phyloP scores from a whole-genome alignment of 768 basidiomycete genomes.

The Boletus eberwhitei region DNA sequence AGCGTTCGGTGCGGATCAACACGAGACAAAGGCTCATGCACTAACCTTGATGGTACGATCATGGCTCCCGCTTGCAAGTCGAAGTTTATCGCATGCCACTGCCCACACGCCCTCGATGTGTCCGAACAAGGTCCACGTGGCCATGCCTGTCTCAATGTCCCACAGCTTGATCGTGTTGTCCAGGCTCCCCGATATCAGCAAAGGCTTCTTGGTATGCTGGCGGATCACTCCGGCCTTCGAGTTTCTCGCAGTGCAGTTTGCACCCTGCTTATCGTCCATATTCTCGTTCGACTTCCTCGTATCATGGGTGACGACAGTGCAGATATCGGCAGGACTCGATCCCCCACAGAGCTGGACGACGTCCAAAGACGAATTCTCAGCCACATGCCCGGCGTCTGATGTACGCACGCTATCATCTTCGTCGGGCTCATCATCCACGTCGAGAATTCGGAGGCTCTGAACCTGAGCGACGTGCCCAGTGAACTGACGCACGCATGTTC shows the following conservation, averaged over 20 bases:
- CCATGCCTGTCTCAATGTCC: constrained; percentile 86
- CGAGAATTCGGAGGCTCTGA: constrained; percentile 80
- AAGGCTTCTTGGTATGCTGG: constrained; percentile 46
- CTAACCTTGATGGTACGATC: constrained; percentile 95
- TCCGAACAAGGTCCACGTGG: constrained; percentile 83
- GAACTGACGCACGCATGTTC: constrained; percentile 81
- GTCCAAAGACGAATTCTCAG: constrained; percentile 17
- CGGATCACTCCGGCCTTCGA: constrained; percentile 14
- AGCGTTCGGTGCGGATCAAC: background rate
- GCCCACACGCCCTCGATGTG: constrained; percentile 99
- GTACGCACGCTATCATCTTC: constrained; percentile 16
- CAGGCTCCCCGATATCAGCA: constrained; percentile 85
- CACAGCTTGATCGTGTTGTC: constrained; percentile 96
- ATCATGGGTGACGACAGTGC: constrained; percentile 31
- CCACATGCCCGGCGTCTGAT: constrained; percentile 7
- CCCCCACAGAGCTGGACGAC: constrained; percentile 13
- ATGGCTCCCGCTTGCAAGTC: constrained; percentile 91
- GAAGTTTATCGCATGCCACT: constrained; percentile 86
- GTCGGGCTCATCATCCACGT: constrained; percentile 52
- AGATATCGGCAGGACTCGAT: constrained; percentile 20
- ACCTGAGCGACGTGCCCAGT: constrained; percentile 92
- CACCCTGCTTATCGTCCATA: constrained; percentile 10
- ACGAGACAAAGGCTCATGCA: constrained; percentile 3
- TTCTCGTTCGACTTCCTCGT: constrained; percentile 7
- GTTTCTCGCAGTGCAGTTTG: constrained; percentile 1